These are phyloP conservation scores for Penstemon barbatus DNA, from an alignment of 257 asterid species.

Conservation along the genomic window DNA sequence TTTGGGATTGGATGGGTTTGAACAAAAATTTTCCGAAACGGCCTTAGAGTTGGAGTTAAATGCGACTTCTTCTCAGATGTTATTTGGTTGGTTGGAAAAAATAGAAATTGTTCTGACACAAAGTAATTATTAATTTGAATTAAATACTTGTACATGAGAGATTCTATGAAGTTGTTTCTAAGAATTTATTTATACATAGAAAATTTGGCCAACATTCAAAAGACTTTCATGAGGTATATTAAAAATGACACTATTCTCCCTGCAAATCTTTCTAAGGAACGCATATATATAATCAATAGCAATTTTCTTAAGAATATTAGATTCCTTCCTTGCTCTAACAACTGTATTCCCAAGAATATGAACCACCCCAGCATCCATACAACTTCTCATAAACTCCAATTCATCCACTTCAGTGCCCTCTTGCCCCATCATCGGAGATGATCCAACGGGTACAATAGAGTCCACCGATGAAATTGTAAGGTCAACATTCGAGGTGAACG, in stretches of 20 bases:
- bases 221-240: constrained; percentile 96
- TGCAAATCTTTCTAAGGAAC: constrained; percentile 93
- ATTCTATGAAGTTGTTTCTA: too few relatives aligned
- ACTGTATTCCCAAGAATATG: constrained; percentile 92
- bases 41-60: too few relatives aligned
- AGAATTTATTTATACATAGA: constrained; percentile 52
- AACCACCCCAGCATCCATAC: constrained; percentile 93
- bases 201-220: constrained; percentile 89
- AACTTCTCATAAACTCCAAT: constrained; percentile 65
- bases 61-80: too few relatives aligned
- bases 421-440: constrained; percentile 42
- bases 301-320: constrained; percentile 67
- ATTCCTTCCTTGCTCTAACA: constrained; percentile 77
- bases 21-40: too few relatives aligned
- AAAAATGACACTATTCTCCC: constrained; percentile 94
- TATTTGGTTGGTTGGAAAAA: too few relatives aligned
- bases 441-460: constrained; percentile 63
- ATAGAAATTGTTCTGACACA: too few relatives aligned
- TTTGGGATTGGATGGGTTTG: too few relatives aligned
- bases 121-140: too few relatives aligned
- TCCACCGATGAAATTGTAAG: constrained; percentile 60
- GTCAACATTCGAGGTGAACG: constrained; percentile 40
- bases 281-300: constrained; percentile 89
- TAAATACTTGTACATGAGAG: too few relatives aligned
- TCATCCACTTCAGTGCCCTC: constrained; percentile 75